Base-by-base conservation (phyloP, 2,329 filamentous ascomycete genomes). In the Colletotrichum agaves region DNA sequence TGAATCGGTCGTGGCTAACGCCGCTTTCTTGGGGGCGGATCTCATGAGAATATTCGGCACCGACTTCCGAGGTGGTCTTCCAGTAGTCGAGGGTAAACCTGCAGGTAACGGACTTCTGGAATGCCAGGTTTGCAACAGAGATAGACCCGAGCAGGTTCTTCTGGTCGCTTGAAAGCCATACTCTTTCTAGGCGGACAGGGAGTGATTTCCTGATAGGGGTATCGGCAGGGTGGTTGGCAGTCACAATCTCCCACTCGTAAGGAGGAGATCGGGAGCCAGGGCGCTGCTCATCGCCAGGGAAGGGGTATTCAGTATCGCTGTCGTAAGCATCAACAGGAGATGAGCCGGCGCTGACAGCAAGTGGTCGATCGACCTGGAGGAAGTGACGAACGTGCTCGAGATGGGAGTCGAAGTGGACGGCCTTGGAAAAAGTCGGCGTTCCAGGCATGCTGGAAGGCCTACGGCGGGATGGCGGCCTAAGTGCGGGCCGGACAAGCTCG, bases 381-480 rank as follows among this genome's bases (percentile, higher is more conserved):
- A 99, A 99, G 77, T 98, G 96, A 35, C 96, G 89, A 43, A 98
- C 95, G 74, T 98, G 95, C 80, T 98, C 96, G 43, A 98, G 88
- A 75, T 97, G 93, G 27, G 95, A 93, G 80, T 98, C 96, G 77
- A 99, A 99, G 80, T 99, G 96, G n/a, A 99, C 96, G 12, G 93
- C 94, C 79, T 99, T 99, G 72, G 91, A 92, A 77, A 95, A 98
- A 8, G 95, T 96, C 0, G 96, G 96, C 0, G 96, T 99, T 61
- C 96, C 96, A 8, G 96, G 96, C 93, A 98, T 97, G 82, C 95
- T 98, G 3, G 93, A 97, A 1, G 95, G 95, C 65, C 96, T 88
- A 71, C 93, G 87, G 71, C 88, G 87, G 31, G 92, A 92, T 12
- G 93, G 85, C 43, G 91, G 89, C 57, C 96, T 90, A 58, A 99